Base-by-base conservation (phyloP, 2,329 filamentous ascomycete genomes). In the Colletotrichum sojae region DNA sequence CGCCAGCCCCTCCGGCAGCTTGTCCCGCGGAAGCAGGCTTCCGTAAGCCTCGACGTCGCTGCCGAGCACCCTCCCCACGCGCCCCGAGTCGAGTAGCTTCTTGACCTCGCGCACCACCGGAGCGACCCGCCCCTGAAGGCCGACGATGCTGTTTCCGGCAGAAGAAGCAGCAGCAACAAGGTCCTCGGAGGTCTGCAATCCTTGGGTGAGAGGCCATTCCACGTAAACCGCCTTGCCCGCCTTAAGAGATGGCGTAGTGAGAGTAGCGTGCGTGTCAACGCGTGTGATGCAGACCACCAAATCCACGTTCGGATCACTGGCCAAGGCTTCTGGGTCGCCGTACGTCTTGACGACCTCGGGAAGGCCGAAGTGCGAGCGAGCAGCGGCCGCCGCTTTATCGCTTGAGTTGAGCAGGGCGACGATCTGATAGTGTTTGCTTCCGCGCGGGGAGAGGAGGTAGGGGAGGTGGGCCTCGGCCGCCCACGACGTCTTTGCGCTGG, bases 131-230 rank as follows among this genome's bases (percentile, higher is more conserved):
- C 84, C 86, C 72, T 90, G 88, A 1, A 89, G 67, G 0, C 86
- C 86, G 0, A 89, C 81, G 8, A 88, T 76, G 3, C 80, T 83
- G 0, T 73, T 73, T 16, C 9, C 10, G 3, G 46, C 25, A 13
- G 22, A 31, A 16, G 36, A 36, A 8, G 16, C 46, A 22, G 43
- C 9, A 5, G 18, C 20, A 0, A 77, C 78, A 62, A 90, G 76
- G 51, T 85, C 82, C 18, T 74, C 72, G 0, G 82, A 85, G 1
- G 81, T 76, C n/a, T 2, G 72, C 63, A 0, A 78, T 74, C 84
- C 82, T 13, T 84, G 76, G 0, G 84, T 84, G 1, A 90, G 78
- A 6, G 87, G 89, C 86, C 88, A 91, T 76, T 91, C 88, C 0
- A 88, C 81, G 63, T 80, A 90, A 0, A 87, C 80, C 0, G 77